These are phyloP conservation scores for Leptographium lundbergii DNA, from an alignment of 2,329 filamentous ascomycete genomes.

Conservation along the genomic window DNA sequence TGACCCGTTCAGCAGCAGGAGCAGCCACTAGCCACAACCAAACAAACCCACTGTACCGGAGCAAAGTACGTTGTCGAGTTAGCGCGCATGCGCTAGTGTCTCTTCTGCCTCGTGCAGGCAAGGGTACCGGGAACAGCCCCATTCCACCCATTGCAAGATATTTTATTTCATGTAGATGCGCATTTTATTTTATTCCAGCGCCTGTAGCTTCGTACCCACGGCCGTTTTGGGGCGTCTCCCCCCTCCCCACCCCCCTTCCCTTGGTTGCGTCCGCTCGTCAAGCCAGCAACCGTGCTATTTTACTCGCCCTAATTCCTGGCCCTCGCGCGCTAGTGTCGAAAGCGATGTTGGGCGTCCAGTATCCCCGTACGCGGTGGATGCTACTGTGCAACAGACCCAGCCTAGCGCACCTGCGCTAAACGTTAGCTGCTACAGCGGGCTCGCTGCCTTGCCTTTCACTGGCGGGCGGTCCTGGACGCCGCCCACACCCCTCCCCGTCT, in stretches of 20 bases:
- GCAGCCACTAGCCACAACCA: background rate
- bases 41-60: constrained; percentile 5
- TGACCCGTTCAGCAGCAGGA: background rate
- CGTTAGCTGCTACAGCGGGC: constrained; percentile 5
- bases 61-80: constrained; percentile 8
- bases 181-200: background rate
- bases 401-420: constrained; percentile 2
- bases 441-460: background rate
- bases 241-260: background rate
- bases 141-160: background rate
- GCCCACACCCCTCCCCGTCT: background rate
- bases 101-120: constrained; percentile 7
- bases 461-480: background rate
- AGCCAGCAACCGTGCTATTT: background rate
- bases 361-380: background rate
- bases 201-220: background rate
- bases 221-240: background rate
- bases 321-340: constrained; percentile 3
- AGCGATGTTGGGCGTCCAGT: background rate
- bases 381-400: background rate
- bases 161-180: background rate
- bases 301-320: constrained; percentile 1
- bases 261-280: too few relatives aligned
- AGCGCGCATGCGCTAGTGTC: constrained; percentile 2
- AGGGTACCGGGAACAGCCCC: background rate